A percentile compares a stretch with the other conserved stretches of the same genome.
phyloP scores from a whole-genome alignment of 805 yeast species.

The Saturnispora halmiae region DNA sequence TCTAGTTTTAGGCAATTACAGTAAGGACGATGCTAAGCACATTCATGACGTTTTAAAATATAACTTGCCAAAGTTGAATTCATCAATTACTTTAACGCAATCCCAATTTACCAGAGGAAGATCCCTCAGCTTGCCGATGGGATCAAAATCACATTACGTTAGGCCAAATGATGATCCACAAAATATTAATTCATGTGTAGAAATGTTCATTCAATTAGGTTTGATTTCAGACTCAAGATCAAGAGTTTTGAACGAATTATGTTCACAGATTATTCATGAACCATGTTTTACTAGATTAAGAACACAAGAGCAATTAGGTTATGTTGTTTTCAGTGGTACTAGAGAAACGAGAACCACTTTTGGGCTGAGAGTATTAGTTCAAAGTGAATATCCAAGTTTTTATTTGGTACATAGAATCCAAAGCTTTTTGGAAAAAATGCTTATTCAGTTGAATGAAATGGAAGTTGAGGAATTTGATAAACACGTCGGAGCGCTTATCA shows the following conservation, averaged over 20 bases:
- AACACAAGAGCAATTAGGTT: constrained; percentile 92
- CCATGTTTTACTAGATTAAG: constrained; percentile 86
- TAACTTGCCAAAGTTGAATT: constrained; percentile 20
- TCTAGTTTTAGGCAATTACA: constrained; percentile 69
- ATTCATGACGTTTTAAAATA: constrained; percentile 35
- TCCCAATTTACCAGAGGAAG: constrained; percentile 38
- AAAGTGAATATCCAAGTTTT: constrained; percentile 69
- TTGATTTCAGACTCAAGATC: constrained; percentile 33
- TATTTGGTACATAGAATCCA: constrained; percentile 73
- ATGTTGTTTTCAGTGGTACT: constrained; percentile 78
- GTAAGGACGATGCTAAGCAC: constrained; percentile 42
- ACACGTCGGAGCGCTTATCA: constrained; percentile 60
- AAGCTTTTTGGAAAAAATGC: constrained; percentile 41
- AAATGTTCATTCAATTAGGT: constrained; percentile 65
- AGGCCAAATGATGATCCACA: constrained; percentile 48
- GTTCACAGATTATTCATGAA: constrained; percentile 68
- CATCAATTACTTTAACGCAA: constrained; percentile 32
- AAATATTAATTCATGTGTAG: constrained; percentile 79
- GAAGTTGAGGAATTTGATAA: constrained; percentile 55
- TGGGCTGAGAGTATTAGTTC: constrained; percentile 69
- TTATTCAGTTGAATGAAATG: constrained; percentile 33
- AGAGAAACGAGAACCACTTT: constrained; percentile 60
- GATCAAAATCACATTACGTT: constrained; percentile 38
- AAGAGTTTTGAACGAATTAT: constrained; percentile 49
- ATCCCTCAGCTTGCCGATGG: constrained; percentile 34